Percentiles rank a stretch among this genome's conserved stretches.
These are phyloP conservation scores for Oemleria cerasiformis DNA, from an alignment of 306 rosid genomes.

Conservation along the genomic window DNA sequence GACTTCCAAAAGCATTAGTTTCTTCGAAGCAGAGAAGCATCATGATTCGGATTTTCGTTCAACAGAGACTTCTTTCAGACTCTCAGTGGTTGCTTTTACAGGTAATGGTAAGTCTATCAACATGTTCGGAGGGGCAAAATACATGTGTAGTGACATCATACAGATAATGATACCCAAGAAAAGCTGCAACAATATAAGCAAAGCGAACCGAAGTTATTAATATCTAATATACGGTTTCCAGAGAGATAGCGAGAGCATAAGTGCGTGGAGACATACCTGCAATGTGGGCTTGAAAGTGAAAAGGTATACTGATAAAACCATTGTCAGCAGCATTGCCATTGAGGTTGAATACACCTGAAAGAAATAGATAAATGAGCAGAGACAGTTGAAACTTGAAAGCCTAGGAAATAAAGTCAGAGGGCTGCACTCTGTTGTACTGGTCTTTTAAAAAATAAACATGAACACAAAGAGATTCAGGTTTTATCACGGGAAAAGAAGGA, in stretches of 20 bases:
- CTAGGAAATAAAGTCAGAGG: not conserved
- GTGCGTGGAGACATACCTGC: conserved; percentile 48
- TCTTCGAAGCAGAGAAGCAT: conserved; percentile 22
- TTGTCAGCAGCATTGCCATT: conserved; percentile 96
- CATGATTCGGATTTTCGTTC: conserved; percentile 58
- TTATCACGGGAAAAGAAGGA: not conserved
- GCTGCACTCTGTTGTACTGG: not conserved
- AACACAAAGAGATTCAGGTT: not conserved
- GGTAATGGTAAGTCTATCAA: conserved; percentile 61
- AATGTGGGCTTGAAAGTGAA: conserved; percentile 81
- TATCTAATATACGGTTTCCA: not conserved
- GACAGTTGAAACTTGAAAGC: not conserved
- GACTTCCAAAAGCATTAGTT: conserved; percentile 15
- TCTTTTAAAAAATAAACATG: not conserved
- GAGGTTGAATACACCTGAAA: conserved; percentile 86
- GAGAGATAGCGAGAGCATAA: not conserved
- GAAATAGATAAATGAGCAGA: conserved; percentile 11
- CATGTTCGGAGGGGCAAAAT: conserved; percentile 78
- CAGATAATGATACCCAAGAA: conserved; percentile 83
- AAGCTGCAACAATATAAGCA: conserved; percentile 53
- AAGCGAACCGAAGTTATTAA: conserved; percentile 8
- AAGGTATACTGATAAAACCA: conserved; percentile 67
- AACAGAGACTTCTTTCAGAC: conserved; percentile 56
- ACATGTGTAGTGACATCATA: conserved; percentile 95
- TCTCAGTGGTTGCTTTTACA: conserved; percentile 61